Evolutionary conservation across 208 protist species (phyloP).

Genomic region (Plasmodiophora brassicae): DNA sequence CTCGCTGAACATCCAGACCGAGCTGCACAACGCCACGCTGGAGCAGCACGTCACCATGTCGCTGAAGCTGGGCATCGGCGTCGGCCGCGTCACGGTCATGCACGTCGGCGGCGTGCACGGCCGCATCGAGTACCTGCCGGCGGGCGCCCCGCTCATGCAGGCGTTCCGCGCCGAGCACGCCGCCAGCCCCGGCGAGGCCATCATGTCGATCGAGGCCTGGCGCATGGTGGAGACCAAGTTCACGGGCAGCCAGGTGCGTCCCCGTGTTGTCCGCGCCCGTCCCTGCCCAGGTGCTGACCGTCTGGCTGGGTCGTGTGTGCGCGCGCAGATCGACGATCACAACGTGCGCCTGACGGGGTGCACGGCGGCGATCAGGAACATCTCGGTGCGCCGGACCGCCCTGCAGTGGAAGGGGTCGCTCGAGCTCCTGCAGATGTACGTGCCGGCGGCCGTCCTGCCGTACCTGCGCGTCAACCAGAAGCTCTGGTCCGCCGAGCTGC

Average conservation of each 20-base stretch:
- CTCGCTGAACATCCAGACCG: constrained; percentile 38
- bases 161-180: constrained; percentile 38
- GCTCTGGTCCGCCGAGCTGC: constrained; percentile 45
- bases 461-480: constrained; percentile 41
- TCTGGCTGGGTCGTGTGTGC: too few relatives aligned
- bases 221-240: constrained; percentile 31
- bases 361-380: background rate
- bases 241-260: background rate
- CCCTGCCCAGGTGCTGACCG: too few relatives aligned
- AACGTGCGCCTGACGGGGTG: background rate
- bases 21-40: constrained; percentile 39
- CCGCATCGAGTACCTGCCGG: constrained; percentile 43
- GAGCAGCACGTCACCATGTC: constrained; percentile 40
- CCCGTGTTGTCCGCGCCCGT: too few relatives aligned
- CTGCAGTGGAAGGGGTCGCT: background rate
- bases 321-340: background rate
- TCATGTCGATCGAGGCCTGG: constrained; percentile 41
- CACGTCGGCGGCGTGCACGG: constrained; percentile 47
- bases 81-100: constrained; percentile 40
- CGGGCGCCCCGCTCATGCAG: constrained; percentile 34
- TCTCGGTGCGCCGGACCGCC: background rate
- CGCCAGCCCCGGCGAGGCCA: constrained; percentile 1
- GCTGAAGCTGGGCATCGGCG: constrained; percentile 44
- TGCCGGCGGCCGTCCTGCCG: constrained; percentile 43
- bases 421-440: constrained; percentile 30